These are phyloP conservation scores for Chlorella vulgaris DNA, from an alignment of 139 green algal genomes.

Conservation along the genomic window DNA sequence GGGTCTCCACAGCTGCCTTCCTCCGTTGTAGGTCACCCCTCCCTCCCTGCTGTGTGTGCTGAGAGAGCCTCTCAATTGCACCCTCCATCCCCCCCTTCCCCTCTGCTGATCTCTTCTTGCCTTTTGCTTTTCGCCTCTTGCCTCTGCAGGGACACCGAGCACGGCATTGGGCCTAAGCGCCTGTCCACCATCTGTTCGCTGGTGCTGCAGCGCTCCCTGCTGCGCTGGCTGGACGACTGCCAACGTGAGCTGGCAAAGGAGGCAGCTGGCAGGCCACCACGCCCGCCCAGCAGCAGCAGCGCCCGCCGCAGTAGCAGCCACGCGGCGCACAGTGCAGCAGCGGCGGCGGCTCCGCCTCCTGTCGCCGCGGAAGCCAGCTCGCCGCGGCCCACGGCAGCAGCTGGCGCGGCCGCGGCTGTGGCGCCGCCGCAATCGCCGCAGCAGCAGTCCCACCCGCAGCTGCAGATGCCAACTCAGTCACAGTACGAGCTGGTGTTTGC, in stretches of 20 bases:
- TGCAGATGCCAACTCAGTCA: too few relatives aligned
- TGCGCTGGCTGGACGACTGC: conserved; percentile 55
- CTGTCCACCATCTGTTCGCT: conserved; percentile 54
- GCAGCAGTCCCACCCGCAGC: too few relatives aligned
- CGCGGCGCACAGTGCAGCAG: background rate
- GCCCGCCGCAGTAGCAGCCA: background rate
- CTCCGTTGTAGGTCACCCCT: too few relatives aligned
- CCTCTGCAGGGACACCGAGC: conserved; percentile 35
- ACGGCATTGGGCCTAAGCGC: conserved; percentile 58
- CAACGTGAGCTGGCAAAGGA: conserved; percentile 31
- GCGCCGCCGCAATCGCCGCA: too few relatives aligned
- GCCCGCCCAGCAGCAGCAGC: background rate
- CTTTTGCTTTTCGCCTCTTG: background rate
- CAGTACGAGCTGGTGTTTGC: too few relatives aligned
- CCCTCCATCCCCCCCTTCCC: background rate
- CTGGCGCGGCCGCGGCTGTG: too few relatives aligned
- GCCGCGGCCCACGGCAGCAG: background rate
- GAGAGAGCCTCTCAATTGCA: too few relatives aligned
- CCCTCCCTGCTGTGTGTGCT: too few relatives aligned
- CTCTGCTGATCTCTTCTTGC: background rate
- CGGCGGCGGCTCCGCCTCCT: too few relatives aligned
- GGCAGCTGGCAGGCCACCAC: background rate
- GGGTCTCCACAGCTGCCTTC: too few relatives aligned
- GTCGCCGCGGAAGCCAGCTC: background rate
- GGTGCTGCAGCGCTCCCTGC: conserved; percentile 51